These are phyloP conservation scores for Pyrus bretschneideri DNA, from an alignment of 306 rosid genomes.

Conservation along the genomic window DNA sequence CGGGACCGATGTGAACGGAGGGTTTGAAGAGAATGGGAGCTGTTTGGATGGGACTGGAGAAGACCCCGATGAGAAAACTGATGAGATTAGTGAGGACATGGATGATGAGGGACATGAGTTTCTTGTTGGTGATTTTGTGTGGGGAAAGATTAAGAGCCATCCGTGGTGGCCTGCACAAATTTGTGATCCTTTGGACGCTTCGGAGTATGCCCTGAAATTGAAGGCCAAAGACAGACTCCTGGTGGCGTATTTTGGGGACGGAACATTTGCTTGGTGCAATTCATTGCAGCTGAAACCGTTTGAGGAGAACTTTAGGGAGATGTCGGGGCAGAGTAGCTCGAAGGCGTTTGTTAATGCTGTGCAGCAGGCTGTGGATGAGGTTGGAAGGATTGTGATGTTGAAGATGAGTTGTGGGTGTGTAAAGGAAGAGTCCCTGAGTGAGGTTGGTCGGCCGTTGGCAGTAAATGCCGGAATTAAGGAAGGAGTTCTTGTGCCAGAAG, in stretches of 20 bases:
- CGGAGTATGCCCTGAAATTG: slow-evolving; percentile 45
- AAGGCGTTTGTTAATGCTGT: slow-evolving; percentile 50
- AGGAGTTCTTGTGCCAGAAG: slow-evolving; percentile 50
- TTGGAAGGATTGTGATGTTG: slow-evolving; percentile 41
- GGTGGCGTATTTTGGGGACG: slow-evolving; percentile 71
- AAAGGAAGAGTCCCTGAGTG: slow-evolving; percentile 9
- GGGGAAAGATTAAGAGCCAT: slow-evolving; percentile 72
- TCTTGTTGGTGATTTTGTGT: slow-evolving; percentile 67
- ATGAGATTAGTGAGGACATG: slow-evolving; percentile 16
- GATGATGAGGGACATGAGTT: slow-evolving; percentile 26
- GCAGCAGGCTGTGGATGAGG: slow-evolving; percentile 51
- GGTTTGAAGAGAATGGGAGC: not conserved
- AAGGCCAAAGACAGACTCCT: slow-evolving; percentile 36
- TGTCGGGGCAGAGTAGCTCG: slow-evolving; percentile 46
- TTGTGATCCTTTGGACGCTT: slow-evolving; percentile 54
- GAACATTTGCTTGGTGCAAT: slow-evolving; percentile 79
- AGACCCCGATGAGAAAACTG: not conserved
- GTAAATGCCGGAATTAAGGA: slow-evolving; percentile 62
- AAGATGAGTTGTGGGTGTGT: slow-evolving; percentile 39
- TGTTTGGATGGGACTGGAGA: not conserved
- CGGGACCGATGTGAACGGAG: slow-evolving; percentile 5
- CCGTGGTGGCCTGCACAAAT: slow-evolving; percentile 87
- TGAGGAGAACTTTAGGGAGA: slow-evolving; percentile 50
- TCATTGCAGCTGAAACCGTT: slow-evolving; percentile 63
- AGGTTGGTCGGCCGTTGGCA: slow-evolving; percentile 11